These are phyloP conservation scores for Huntiella omanensis DNA, from an alignment of 2,329 filamentous ascomycete genomes.

Conservation along the genomic window DNA sequence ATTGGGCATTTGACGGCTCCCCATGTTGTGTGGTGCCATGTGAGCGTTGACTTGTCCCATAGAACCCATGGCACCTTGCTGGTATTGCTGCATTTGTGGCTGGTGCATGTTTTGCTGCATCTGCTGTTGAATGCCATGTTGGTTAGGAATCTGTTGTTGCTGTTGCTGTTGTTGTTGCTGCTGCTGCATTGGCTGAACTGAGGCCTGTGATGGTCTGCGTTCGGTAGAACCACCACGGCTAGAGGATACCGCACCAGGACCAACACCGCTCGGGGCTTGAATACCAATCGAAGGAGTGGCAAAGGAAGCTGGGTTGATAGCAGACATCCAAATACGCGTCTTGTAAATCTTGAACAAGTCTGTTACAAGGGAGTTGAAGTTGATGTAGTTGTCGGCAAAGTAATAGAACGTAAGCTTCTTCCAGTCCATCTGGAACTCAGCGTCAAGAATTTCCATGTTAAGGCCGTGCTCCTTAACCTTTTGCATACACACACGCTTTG, in stretches of 20 bases:
- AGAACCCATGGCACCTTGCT: neutral
- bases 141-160: conserved; percentile 22
- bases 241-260: conserved; percentile 44
- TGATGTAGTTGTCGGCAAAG: conserved; percentile 94
- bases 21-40: no score
- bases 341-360: conserved; percentile 99
- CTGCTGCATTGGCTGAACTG: conserved; percentile 13
- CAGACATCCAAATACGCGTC: conserved; percentile 98
- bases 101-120: conserved; percentile 19
- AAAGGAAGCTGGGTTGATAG: conserved; percentile 94
- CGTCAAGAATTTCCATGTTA: conserved; percentile 97
- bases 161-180: conserved; percentile 3
- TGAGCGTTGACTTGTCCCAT: no score
- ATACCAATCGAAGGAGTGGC: conserved; percentile 57
- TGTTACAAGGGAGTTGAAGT: conserved; percentile 94
- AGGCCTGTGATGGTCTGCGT: conserved; percentile 23
- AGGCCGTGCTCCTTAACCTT: conserved; percentile 89
- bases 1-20: no score
- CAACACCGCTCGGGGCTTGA: conserved; percentile 48
- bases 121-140: conserved; percentile 26
- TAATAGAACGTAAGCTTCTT: conserved; percentile 99
- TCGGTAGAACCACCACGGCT: conserved; percentile 32
- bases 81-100: conserved; percentile 13
- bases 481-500: conserved; percentile 88
- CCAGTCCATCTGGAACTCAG: conserved; percentile 98